These are phyloP conservation scores for Botrytis porri DNA, from an alignment of 2,329 filamentous ascomycete genomes.

Conservation along the genomic window DNA sequence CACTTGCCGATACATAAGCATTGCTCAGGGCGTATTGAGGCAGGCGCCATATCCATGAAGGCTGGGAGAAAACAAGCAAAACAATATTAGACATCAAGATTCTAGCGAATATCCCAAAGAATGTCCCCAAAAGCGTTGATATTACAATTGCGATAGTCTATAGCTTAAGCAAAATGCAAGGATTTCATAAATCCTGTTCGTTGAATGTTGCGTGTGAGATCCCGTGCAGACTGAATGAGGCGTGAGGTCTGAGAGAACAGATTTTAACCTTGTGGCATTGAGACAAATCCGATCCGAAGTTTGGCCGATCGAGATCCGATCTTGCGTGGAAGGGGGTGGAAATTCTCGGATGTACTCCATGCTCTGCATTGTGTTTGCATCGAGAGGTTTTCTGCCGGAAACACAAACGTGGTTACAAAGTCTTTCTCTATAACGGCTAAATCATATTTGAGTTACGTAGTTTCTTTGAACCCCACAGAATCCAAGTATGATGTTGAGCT, in stretches of 20 bases:
- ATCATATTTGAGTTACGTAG: neutral
- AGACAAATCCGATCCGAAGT: neutral
- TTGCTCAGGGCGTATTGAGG: neutral
- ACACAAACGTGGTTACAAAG: neutral
- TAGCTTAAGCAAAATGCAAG: neutral
- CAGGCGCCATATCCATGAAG: neutral
- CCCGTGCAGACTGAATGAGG: neutral
- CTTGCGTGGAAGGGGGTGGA: neutral
- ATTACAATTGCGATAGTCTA: neutral
- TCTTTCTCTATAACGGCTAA: neutral
- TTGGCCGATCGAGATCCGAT: neutral
- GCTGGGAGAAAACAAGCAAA: neutral
- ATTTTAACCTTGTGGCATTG: neutral
- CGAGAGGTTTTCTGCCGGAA: neutral
- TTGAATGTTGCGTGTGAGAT: neutral
- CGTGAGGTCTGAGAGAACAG: neutral
- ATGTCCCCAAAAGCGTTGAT: neutral
- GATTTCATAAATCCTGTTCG: neutral
- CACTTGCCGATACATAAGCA: neutral
- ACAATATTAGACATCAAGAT: neutral
- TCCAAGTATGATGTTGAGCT: neutral
- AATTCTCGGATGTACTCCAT: neutral
- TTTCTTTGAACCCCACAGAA: neutral
- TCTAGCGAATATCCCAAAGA: neutral
- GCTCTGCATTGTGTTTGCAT: neutral